Base-by-base conservation (phyloP, 169 alveolate species). In the Plasmodium relictum region DNA sequence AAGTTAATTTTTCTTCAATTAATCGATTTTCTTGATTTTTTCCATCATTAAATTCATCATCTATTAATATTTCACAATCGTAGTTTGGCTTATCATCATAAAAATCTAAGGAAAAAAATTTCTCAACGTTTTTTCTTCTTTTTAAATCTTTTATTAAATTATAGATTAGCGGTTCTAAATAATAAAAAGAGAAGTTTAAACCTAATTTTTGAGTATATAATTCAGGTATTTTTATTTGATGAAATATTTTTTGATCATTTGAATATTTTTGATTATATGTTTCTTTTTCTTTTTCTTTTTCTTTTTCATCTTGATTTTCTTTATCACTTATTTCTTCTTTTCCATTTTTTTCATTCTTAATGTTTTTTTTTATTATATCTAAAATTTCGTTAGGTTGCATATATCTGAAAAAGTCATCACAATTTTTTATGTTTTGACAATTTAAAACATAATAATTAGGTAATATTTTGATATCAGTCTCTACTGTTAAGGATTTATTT, bases 381-480 rank as follows among this genome's bases (percentile, higher is more conserved):
- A 76, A n/a, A n/a, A 76, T 76, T 62, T 76, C 26, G 41, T 54
- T 62, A 10, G 90, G 90, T 54, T 80, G 83, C 80, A 80, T 66
- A 52, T 80, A 80, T 45, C 42, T 66, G 10, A 80, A 54, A 44
- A 80, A 80, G 37, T 80, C 71, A 22, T 80, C 8, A 6, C 61
- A 39, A 1, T 44, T 42, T 80, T 37, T 80, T 6, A 80, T 50
- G 52, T 63, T 80, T 6, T 80, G 48, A 20, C 80, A 80, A 12
- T 37, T 66, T 39, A 80, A 41, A 24, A 66, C 65, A 52, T 80
- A 80, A 24, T 80, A 80, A 12, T 68, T 10, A 1, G 90, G 90
- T 8, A 80, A 56, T 20, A 59, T 58, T 44, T 24, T 41, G 1
- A 48, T n/a, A 0, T 62, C 71, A 58, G 18, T 74, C 20, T 61